phyloP scores from a whole-genome alignment of 441 rosid species.

The Theobroma grandiflorum region DNA sequence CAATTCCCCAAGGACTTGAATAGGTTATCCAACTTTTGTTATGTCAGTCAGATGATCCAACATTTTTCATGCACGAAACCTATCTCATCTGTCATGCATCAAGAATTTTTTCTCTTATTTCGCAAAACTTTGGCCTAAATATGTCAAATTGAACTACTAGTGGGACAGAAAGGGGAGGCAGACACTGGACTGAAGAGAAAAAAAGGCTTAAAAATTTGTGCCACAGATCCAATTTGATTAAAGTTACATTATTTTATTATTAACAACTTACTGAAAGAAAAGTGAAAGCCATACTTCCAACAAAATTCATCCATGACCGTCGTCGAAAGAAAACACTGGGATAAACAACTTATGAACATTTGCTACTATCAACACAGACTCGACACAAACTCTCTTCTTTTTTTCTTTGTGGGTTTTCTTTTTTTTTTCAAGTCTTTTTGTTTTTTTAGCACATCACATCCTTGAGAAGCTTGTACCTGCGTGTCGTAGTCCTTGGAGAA shows the following conservation, averaged over 20 bases:
- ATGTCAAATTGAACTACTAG: background rate
- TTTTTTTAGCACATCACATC: constrained; percentile 81
- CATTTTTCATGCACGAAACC: constrained; percentile 29
- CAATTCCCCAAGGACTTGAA: background rate
- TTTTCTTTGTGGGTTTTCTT: constrained; percentile 1
- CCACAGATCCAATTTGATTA: constrained; percentile 30
- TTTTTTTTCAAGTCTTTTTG: background rate
- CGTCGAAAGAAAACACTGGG: constrained; percentile 2
- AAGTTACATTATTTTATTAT: constrained; percentile 47
- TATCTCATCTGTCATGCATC: constrained; percentile 1
- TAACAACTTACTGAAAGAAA: constrained; percentile 27
- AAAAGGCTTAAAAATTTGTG: constrained; percentile 39
- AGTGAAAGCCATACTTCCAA: background rate
- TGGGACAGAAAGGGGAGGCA: constrained; percentile 4
- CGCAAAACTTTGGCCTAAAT: background rate
- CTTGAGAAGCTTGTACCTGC: constrained; percentile 99
- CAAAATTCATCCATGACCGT: constrained; percentile 6
- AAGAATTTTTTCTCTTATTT: background rate
- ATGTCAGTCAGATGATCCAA: background rate
- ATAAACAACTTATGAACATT: constrained; percentile 24
- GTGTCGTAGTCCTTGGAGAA: constrained; percentile 77
- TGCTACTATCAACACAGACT: constrained; percentile 30
- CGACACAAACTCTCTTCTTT: background rate
- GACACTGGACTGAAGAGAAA: constrained; percentile 17
- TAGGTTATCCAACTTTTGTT: background rate